Evolutionary conservation across 306 rosid species (phyloP), one percentile per base, ranked within the genome.

Genomic region (Quercus dentata): DNA sequence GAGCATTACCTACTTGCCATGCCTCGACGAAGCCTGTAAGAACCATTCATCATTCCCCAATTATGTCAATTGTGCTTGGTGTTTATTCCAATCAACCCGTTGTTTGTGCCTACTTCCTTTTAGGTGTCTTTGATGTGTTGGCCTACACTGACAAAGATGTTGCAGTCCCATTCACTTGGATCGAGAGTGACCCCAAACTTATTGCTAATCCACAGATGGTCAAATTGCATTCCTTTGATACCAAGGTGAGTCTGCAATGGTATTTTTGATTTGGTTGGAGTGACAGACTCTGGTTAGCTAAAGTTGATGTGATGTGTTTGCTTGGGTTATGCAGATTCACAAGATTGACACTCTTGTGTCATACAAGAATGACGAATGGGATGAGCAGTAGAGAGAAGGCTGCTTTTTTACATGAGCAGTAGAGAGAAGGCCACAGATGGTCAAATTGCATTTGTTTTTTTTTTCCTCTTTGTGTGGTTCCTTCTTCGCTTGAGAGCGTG

Each of bases 201-300:
- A 96, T 93, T 77, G 92, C 83, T 46, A 96, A 96, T 91, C 99
- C 99, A 1, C 97, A 96, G 70, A 96, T 96, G 94, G 99, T 96
- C 89, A 96, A 96, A 84, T 83, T 96, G 87, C 99, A 96, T 86
- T 93, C 99, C 33, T 96, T 96, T 70, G 99, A 96, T 81, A 96
- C 99, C 58, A 96, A 96, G 99, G 99, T 87, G 78, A 79, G 85
- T 84, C 62, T 76, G 61, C 63, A 12, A 44, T 71, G 58, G 30
- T n/a, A 61, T 9, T 79, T 80, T 38, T 20, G 6, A 21, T 59
- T 18, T 78, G 69, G 18, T 38, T 74, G 52, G 13, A 55, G 17
- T n/a, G 14, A 44, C 4, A 10, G 35, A 44, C 4, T 15, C 17
- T 72, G 64, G 70, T 72, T 68, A 61, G 69, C 20, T 74, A 44